Evolutionary conservation across 2,329 filamentous ascomycete species (phyloP).

Genomic region (Periglandula ipomoeae): DNA sequence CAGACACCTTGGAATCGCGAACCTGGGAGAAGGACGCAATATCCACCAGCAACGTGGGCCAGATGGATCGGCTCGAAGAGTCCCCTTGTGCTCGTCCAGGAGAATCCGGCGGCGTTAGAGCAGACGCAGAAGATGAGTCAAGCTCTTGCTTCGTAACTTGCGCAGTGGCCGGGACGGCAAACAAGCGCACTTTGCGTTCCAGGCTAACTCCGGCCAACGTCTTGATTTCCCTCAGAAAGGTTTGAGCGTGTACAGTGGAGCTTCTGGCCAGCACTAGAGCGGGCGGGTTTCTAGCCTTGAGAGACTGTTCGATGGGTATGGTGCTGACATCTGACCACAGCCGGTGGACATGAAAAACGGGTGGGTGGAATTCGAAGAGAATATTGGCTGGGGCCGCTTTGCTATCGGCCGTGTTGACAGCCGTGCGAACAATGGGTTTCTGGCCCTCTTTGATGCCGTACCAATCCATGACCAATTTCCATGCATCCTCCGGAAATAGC

Average conservation of each 20-base stretch:
- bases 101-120: conserved; percentile 32
- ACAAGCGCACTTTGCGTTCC: conserved; percentile 67
- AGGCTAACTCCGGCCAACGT: conserved; percentile 55
- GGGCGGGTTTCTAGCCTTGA: conserved; percentile 51
- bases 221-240: conserved; percentile 72
- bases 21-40: conserved; percentile 43
- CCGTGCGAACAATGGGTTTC: conserved; percentile 62
- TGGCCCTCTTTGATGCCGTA: conserved; percentile 67
- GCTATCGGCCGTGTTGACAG: conserved; percentile 59
- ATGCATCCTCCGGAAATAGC: conserved; percentile 69
- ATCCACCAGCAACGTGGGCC: conserved; percentile 34
- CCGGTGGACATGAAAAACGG: conserved; percentile 76
- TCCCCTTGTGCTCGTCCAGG: conserved; percentile 21
- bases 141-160: conserved; percentile 23
- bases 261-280: conserved; percentile 63
- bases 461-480: conserved; percentile 73
- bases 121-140: conserved; percentile 26
- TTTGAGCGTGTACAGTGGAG: conserved; percentile 57
- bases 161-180: conserved; percentile 47
- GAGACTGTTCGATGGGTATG: conserved; percentile 44
- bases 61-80: conserved; percentile 21
- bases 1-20: conserved; percentile 16
- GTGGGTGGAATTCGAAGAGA: conserved; percentile 75
- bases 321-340: conserved; percentile 55
- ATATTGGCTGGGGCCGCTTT: conserved; percentile 46